Percentiles rank a stretch among this genome's conserved stretches.
phyloP scores from a whole-genome alignment of 1,139 yeast species.

The Kurtzmaniella natalensis region DNA sequence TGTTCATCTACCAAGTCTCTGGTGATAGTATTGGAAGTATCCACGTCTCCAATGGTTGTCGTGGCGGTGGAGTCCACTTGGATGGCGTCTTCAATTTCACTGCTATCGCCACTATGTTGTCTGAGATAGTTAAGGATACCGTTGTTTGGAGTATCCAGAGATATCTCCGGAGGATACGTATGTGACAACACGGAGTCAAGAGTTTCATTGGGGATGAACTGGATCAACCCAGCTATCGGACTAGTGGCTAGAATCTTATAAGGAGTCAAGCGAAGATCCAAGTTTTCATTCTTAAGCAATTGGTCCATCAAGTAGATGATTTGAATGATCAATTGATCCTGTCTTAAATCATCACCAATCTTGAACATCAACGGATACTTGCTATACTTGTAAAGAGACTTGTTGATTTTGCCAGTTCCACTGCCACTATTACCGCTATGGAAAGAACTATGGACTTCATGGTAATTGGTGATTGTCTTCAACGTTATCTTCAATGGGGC shows the following conservation, averaged over 20 bases:
- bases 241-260: constrained; percentile 90
- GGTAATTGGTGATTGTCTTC: constrained; percentile 42
- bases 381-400: constrained; percentile 36
- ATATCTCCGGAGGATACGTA: constrained; percentile 23
- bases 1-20: constrained; percentile 1
- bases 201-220: constrained; percentile 88
- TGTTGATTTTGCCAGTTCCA: constrained; percentile 8
- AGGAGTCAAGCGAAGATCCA: constrained; percentile 84
- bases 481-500: constrained; percentile 84
- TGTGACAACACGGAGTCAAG: constrained; percentile 70
- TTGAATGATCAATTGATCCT: constrained; percentile 93
- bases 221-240: constrained; percentile 85
- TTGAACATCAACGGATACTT: constrained; percentile 86
- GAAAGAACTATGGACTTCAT: constrained; percentile 12
- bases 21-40: neutral
- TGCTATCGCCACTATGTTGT: constrained; percentile 54
- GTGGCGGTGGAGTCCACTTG: constrained; percentile 6
- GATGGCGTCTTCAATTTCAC: constrained; percentile 5
- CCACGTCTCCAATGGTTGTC: constrained; percentile 4
- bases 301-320: constrained; percentile 90
- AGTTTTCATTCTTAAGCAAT: constrained; percentile 79
- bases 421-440: no score
- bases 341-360: constrained; percentile 93
- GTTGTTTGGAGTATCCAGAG: constrained; percentile 20
- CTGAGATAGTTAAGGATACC: constrained; percentile 71